Evolutionary conservation across 2,329 filamentous ascomycete species (phyloP).

Genomic region (Fusarium buxicola): DNA sequence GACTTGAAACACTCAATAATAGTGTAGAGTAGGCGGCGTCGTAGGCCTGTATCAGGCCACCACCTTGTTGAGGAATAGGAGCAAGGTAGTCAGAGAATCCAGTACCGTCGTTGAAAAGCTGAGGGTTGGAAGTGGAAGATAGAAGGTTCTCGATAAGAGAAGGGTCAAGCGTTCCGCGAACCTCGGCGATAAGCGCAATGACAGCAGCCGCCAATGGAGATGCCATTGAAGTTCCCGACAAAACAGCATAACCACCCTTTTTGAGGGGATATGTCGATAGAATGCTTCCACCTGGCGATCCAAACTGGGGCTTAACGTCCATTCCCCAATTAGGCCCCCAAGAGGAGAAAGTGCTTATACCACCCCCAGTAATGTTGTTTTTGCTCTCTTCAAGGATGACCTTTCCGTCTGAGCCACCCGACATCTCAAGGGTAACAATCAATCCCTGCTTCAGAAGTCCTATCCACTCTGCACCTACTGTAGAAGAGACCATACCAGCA

Average conservation of each 20-base stretch:
- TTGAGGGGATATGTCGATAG: constrained; percentile 65
- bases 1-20: constrained; percentile 63
- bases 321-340: constrained; percentile 73
- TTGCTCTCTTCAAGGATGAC: constrained; percentile 48
- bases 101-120: constrained; percentile 59
- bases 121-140: constrained; percentile 61
- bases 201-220: constrained; percentile 66
- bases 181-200: constrained; percentile 64
- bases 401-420: constrained; percentile 46
- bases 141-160: constrained; percentile 61
- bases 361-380: constrained; percentile 63
- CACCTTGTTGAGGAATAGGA: constrained; percentile 70
- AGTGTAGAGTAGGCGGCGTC: constrained; percentile 67
- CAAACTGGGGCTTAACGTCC: constrained; percentile 66
- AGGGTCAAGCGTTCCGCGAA: constrained; percentile 63
- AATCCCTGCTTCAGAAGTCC: constrained; percentile 47
- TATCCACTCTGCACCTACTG: constrained; percentile 21
- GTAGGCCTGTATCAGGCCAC: constrained; percentile 69
- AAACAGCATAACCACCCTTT: constrained; percentile 62
- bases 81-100: constrained; percentile 56
- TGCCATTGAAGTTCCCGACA: constrained; percentile 71
- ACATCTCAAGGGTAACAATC: constrained; percentile 58
- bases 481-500: constrained; percentile 18
- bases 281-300: constrained; percentile 66
- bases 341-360: constrained; percentile 63